Evolutionary conservation across 2,329 filamentous ascomycete species (phyloP).

Genomic region (Cryphonectria carpinicola): DNA sequence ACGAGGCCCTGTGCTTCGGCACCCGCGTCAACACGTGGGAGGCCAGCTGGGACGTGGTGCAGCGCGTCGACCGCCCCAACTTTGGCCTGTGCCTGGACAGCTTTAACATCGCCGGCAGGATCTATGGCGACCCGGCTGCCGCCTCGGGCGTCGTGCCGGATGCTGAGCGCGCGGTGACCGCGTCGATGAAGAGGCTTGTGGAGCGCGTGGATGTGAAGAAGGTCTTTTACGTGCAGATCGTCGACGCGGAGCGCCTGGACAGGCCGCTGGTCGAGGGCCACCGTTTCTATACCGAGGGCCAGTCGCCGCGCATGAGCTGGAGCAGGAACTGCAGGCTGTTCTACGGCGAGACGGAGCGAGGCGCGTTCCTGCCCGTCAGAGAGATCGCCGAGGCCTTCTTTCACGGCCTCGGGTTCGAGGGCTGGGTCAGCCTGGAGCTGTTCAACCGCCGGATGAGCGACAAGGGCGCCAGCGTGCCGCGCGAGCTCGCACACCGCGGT

Average conservation of each 20-base stretch:
- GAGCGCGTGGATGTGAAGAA: slow-evolving; percentile 56
- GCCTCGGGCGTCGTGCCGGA: slow-evolving; percentile 54
- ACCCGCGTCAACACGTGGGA: slow-evolving; percentile 75
- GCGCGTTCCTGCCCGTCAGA: slow-evolving; percentile 69
- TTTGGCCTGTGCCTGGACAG: slow-evolving; percentile 79
- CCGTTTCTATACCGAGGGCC: slow-evolving; percentile 59
- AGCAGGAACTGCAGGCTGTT: slow-evolving; percentile 74
- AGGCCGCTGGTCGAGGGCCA: slow-evolving; percentile 62
- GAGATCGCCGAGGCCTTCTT: slow-evolving; percentile 66
- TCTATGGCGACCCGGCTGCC: slow-evolving; percentile 70
- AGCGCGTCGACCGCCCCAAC: slow-evolving; percentile 67
- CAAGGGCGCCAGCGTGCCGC: slow-evolving; percentile 52
- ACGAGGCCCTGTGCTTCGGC: slow-evolving; percentile 75
- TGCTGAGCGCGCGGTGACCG: slow-evolving; percentile 58
- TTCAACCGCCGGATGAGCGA: slow-evolving; percentile 66
- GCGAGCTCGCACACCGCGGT: slow-evolving; percentile 51
- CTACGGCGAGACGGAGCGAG: slow-evolving; percentile 63
- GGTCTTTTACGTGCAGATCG: slow-evolving; percentile 77
- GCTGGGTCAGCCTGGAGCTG: slow-evolving; percentile 74
- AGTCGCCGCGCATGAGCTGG: slow-evolving; percentile 75
- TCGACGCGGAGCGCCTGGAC: slow-evolving; percentile 69
- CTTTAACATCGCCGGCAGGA: slow-evolving; percentile 74
- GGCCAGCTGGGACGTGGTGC: slow-evolving; percentile 68
- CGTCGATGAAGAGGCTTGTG: slow-evolving; percentile 59
- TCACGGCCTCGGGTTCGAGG: slow-evolving; percentile 65